phyloP scores from a whole-genome alignment of 2,329 filamentous ascomycete species.

The Fusarium annulatum region DNA sequence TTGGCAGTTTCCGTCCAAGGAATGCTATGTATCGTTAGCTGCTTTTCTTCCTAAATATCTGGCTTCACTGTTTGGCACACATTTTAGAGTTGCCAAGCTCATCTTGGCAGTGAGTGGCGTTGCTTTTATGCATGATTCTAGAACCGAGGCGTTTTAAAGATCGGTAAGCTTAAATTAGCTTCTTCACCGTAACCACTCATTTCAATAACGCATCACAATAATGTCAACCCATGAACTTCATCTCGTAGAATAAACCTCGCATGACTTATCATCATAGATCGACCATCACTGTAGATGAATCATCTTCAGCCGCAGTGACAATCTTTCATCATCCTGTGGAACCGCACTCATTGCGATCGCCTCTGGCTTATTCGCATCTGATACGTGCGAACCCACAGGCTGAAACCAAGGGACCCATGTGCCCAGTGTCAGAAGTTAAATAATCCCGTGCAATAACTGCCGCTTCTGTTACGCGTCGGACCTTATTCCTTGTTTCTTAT shows the following conservation, averaged over 20 bases:
- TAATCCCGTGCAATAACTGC: conserved; percentile 5
- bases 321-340: neutral
- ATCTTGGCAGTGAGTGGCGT: neutral
- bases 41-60: neutral
- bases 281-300: neutral
- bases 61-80: accelerated
- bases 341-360: conserved; percentile 16
- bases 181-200: neutral
- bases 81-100: neutral
- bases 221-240: neutral
- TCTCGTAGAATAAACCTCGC: neutral
- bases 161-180: neutral
- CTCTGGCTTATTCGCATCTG: neutral
- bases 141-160: neutral
- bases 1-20: no score
- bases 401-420: conserved; percentile 8
- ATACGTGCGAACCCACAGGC: neutral
- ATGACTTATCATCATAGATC: neutral
- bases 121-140: neutral
- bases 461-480: conserved; percentile 19
- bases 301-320: neutral
- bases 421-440: conserved; percentile 15
- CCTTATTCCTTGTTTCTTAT: conserved; percentile 12
- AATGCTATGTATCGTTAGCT: neutral
- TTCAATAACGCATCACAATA: neutral